These are phyloP conservation scores for Pestalotiopsis sp. DNA, from an alignment of 2,329 filamentous ascomycete species.

Conservation along the genomic window DNA sequence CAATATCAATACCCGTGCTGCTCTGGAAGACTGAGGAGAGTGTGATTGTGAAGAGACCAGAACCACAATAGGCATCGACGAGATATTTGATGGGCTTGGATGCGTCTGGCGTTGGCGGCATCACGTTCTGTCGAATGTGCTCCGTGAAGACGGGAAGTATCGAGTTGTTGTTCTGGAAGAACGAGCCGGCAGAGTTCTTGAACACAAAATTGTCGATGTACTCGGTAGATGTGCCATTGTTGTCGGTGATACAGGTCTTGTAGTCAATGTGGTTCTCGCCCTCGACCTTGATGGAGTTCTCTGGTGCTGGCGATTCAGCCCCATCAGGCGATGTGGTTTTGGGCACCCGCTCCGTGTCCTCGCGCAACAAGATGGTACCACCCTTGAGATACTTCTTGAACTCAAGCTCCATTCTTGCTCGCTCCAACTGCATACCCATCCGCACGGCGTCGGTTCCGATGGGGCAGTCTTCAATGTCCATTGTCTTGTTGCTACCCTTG, in stretches of 20 bases:
- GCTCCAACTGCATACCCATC: slow-evolving; percentile 76
- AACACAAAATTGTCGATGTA: slow-evolving; percentile 86
- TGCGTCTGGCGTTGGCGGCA: slow-evolving; percentile 49
- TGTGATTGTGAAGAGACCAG: slow-evolving; percentile 94
- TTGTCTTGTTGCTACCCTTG: slow-evolving; percentile 76
- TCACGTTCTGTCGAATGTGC: slow-evolving; percentile 81
- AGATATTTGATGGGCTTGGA: slow-evolving; percentile 71
- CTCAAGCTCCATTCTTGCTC: slow-evolving; percentile 73
- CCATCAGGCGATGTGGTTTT: slow-evolving; percentile 40
- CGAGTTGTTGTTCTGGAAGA: slow-evolving; percentile 99
- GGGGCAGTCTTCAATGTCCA: slow-evolving; percentile 97
- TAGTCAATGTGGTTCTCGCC: slow-evolving; percentile 68
- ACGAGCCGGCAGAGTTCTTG: slow-evolving; percentile 87
- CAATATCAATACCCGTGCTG: slow-evolving; percentile 89
- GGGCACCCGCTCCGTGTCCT: slow-evolving; percentile 72
- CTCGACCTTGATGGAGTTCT: slow-evolving; percentile 52
- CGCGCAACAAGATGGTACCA: slow-evolving; percentile 85
- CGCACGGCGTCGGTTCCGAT: slow-evolving; percentile 88
- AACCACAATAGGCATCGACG: slow-evolving; percentile 97
- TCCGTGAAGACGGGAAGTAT: slow-evolving; percentile 86
- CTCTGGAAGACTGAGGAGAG: slow-evolving; percentile 83
- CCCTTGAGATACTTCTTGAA: slow-evolving; percentile 75
- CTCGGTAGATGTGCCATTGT: slow-evolving; percentile 81
- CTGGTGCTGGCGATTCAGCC: slow-evolving; percentile 22
- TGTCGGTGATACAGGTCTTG: slow-evolving; percentile 88